A percentile compares a stretch with the other conserved stretches of the same genome.
Evolutionary conservation across 495 filamentous ascomycete genomes (phyloP).

Genomic region (Daldinia bambusicola): DNA sequence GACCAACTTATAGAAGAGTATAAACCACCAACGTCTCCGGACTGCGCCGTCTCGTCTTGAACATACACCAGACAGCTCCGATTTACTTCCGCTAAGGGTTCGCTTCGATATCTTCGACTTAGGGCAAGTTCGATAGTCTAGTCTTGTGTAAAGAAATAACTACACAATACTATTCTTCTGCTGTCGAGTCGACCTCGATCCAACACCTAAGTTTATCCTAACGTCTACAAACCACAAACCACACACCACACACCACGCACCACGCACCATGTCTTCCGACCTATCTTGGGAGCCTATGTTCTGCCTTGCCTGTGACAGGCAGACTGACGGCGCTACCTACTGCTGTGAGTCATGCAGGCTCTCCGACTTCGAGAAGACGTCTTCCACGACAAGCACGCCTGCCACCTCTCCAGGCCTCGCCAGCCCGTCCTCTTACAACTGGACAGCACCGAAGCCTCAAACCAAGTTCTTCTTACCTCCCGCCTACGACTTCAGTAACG

Average conservation of each 20-base stretch:
- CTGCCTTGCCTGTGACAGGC: slow-evolving; percentile 93
- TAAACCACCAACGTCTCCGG: slow-evolving; percentile 23
- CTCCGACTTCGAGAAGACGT: slow-evolving; percentile 82
- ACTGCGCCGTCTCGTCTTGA: slow-evolving; percentile 25
- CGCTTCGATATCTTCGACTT: slow-evolving; percentile 14
- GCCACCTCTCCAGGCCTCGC: slow-evolving; percentile 62
- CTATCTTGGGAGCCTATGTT: slow-evolving; percentile 89
- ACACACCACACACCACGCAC: too few relatives aligned
- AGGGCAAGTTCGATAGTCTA: slow-evolving; percentile 31
- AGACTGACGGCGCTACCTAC: slow-evolving; percentile 82
- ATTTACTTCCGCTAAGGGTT: slow-evolving; percentile 21
- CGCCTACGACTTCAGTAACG: slow-evolving; percentile 73
- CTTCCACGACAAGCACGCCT: slow-evolving; percentile 64
- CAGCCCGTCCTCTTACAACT: slow-evolving; percentile 58
- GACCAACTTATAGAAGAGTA: slow-evolving; percentile 36
- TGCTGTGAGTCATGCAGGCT: slow-evolving; percentile 94
- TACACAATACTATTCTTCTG: slow-evolving; percentile 7
- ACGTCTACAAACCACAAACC: slow-evolving; percentile 28
- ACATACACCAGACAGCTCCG: slow-evolving; percentile 25
- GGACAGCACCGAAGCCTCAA: slow-evolving; percentile 52
- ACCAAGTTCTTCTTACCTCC: slow-evolving; percentile 74
- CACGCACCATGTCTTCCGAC: slow-evolving; percentile 67
- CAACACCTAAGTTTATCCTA: slow-evolving; percentile 12
- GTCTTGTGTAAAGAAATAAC: slow-evolving; percentile 24
- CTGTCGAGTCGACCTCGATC: slow-evolving; percentile 24